Evolutionary conservation across 2,329 filamentous ascomycete species (phyloP).

Genomic region (Paracamarosporium sp.): DNA sequence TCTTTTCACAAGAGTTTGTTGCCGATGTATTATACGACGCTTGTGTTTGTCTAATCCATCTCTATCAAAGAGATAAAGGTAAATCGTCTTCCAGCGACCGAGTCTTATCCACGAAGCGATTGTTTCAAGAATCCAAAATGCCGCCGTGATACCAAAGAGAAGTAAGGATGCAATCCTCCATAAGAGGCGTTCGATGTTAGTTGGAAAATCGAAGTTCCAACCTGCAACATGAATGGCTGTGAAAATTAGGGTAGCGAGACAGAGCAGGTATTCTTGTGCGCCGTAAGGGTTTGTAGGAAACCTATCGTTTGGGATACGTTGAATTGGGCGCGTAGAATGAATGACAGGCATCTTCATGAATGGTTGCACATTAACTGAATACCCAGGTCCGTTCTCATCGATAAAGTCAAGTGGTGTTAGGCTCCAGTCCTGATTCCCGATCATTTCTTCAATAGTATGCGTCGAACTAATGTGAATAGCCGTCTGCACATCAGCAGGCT

Average conservation of each 20-base stretch:
- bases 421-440: not conserved
- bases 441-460: slow-evolving; percentile 9
- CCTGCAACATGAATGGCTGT: slow-evolving; percentile 17
- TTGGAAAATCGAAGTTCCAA: slow-evolving; percentile 24
- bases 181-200: slow-evolving; percentile 11
- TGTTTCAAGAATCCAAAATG: slow-evolving; percentile 26
- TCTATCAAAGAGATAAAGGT: slow-evolving; percentile 17
- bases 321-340: slow-evolving; percentile 19
- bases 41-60: slow-evolving; percentile 13
- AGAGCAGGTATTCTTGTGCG: slow-evolving; percentile 20
- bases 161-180: slow-evolving; percentile 20
- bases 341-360: slow-evolving; percentile 26
- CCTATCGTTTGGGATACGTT: slow-evolving; percentile 21
- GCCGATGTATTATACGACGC: slow-evolving; percentile 9
- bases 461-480: slow-evolving; percentile 18
- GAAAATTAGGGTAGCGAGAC: slow-evolving; percentile 12
- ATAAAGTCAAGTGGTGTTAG: slow-evolving; percentile 19
- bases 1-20: slow-evolving; percentile 14
- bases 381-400: slow-evolving; percentile 19
- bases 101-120: slow-evolving; percentile 23
- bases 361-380: slow-evolving; percentile 23
- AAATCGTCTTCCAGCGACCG: slow-evolving; percentile 22
- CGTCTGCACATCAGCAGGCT: slow-evolving; percentile 46
- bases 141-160: slow-evolving; percentile 23
- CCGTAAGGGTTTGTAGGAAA: slow-evolving; percentile 23